phyloP scores from a whole-genome alignment of 2,329 filamentous ascomycete species.

The Colletotrichum siamense region DNA sequence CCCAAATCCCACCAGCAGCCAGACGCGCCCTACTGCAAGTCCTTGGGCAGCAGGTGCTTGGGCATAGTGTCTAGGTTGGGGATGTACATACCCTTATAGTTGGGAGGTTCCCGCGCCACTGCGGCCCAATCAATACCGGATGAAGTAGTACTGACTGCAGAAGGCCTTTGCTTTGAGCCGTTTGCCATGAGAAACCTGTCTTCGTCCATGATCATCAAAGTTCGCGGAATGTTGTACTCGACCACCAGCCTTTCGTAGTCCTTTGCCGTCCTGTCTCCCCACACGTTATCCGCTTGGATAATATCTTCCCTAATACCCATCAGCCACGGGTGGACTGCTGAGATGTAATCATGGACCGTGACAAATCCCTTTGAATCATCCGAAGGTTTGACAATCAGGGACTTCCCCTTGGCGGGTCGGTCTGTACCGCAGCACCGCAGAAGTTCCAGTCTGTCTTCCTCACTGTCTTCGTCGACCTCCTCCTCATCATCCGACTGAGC shows the following conservation, averaged over 20 bases:
- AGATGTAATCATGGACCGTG: background rate
- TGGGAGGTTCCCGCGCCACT: background rate
- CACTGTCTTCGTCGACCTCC: background rate
- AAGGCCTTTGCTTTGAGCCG: background rate
- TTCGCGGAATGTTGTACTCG: constrained; percentile 23
- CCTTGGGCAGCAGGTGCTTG: background rate
- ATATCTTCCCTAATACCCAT: background rate
- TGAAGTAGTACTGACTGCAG: background rate
- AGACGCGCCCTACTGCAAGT: background rate
- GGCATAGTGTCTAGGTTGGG: background rate
- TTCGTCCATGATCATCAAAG: background rate
- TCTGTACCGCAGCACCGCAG: background rate
- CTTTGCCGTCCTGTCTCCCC: background rate
- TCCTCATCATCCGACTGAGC: background rate
- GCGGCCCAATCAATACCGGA: background rate
- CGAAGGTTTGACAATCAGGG: background rate
- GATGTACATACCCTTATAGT: background rate
- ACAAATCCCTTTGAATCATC: background rate
- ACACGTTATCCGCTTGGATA: background rate
- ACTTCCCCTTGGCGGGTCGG: background rate
- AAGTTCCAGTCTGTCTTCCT: background rate
- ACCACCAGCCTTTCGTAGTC: constrained; percentile 17
- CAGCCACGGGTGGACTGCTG: background rate
- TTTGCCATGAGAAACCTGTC: background rate
- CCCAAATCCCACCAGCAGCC: background rate